These are phyloP conservation scores for Phellopilus nigrolimitatus DNA, from an alignment of 1,284 basidiomycete genomes.

Conservation along the genomic window DNA sequence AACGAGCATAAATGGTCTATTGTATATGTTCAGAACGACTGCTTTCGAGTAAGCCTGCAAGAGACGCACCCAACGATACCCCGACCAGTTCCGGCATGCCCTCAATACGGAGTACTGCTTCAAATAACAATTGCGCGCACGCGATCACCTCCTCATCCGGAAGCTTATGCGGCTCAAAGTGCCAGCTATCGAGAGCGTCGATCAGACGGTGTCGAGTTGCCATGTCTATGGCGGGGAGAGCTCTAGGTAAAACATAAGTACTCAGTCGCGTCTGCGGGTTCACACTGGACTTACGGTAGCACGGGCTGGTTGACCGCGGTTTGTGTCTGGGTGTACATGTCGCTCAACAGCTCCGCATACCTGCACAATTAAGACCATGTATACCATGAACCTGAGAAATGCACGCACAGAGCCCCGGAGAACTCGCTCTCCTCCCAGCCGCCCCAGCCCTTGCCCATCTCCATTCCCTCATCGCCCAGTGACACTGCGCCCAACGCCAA, in stretches of 20 bases:
- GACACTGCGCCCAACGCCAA: slow-evolving; percentile 60
- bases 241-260: slow-evolving; percentile 29
- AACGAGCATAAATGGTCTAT: not conserved
- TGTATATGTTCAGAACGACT: slow-evolving; percentile 17
- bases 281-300: slow-evolving; percentile 36
- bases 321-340: slow-evolving; percentile 77
- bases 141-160: slow-evolving; percentile 76
- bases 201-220: slow-evolving; percentile 53
- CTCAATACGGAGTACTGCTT: slow-evolving; percentile 65
- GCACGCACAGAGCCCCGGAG: slow-evolving; percentile 51
- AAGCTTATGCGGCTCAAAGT: slow-evolving; percentile 82
- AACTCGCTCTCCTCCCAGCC: slow-evolving; percentile 53
- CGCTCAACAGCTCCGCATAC: slow-evolving; percentile 75
- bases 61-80: slow-evolving; percentile 59
- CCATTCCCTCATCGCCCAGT: slow-evolving; percentile 27
- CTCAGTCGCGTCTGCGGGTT: slow-evolving; percentile 30
- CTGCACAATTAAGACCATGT: slow-evolving; percentile 25
- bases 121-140: slow-evolving; percentile 77
- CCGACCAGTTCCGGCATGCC: slow-evolving; percentile 66
- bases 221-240: slow-evolving; percentile 32
- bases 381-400: slow-evolving; percentile 21
- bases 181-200: slow-evolving; percentile 67
- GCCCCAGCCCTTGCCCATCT: slow-evolving; percentile 69
- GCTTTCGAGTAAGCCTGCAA: slow-evolving; percentile 9
- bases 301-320: slow-evolving; percentile 59